Conservation (phyloP, 805 yeast genomes). For the Metahyphopichia silvanorum region DNA sequence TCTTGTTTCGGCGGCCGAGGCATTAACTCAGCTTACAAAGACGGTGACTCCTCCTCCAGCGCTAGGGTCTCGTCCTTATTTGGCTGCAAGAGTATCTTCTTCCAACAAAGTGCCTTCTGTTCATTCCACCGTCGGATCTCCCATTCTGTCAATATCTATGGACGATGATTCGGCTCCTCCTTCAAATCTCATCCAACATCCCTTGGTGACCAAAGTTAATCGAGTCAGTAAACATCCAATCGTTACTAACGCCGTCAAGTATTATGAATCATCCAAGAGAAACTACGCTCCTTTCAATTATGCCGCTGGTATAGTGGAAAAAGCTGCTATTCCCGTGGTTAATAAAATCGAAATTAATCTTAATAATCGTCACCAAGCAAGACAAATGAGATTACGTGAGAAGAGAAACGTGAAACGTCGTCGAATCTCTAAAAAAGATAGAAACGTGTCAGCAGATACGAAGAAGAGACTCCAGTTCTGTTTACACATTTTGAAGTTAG, state of each 20-base stretch:
- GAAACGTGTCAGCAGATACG: slow-evolving; percentile 59
- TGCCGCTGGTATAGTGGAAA: slow-evolving; percentile 59
- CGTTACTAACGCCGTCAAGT: slow-evolving; percentile 47
- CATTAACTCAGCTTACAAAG: slow-evolving; percentile 33
- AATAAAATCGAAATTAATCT: slow-evolving; percentile 44
- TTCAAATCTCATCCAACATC: slow-evolving; percentile 30
- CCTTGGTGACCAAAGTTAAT: slow-evolving; percentile 35
- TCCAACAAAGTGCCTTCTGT: slow-evolving; percentile 3
- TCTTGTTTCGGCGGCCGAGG: slow-evolving; percentile 39
- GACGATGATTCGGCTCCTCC: slow-evolving; percentile 2
- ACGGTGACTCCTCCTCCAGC: slow-evolving; percentile 17
- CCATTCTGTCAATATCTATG: slow-evolving; percentile 5
- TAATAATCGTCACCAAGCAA: slow-evolving; percentile 36
- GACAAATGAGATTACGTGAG: slow-evolving; percentile 15
- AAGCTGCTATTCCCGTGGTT: slow-evolving; percentile 54
- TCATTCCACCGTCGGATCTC: slow-evolving; percentile 9
- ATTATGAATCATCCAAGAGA: slow-evolving; percentile 44
- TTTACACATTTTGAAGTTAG: slow-evolving; percentile 73
- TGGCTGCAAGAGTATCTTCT: no score
- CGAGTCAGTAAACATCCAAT: slow-evolving; percentile 39
- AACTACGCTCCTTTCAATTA: slow-evolving; percentile 50
- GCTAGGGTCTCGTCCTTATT: no score
- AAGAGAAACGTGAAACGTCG: slow-evolving; percentile 14
- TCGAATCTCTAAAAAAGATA: slow-evolving; percentile 6
- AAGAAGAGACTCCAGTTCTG: slow-evolving; percentile 74